A percentile compares a stretch with the other conserved stretches of the same genome.
Evolutionary conservation across 1,284 basidiomycete species (phyloP).

Genomic region (Sporisorium reilianum): DNA sequence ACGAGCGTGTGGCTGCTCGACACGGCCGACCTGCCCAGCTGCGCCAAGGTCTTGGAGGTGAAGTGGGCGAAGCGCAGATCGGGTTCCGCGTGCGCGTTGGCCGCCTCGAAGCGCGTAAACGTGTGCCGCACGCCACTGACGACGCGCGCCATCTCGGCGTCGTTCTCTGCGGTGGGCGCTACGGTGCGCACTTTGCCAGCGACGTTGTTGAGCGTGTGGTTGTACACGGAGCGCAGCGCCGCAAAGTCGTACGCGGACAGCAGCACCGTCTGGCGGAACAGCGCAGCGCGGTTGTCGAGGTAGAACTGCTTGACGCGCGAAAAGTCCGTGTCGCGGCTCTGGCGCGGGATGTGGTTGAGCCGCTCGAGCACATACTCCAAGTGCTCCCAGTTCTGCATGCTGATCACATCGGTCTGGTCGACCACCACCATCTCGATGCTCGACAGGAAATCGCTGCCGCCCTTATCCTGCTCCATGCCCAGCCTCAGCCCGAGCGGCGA

Average conservation of each 20-base stretch:
- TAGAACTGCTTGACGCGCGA: conserved; percentile 98
- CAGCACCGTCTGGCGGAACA: conserved; percentile 88
- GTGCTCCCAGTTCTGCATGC: conserved; percentile 99
- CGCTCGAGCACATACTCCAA: conserved; percentile 87
- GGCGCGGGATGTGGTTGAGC: conserved; percentile 88
- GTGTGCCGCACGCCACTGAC: conserved; percentile 72
- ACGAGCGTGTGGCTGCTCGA: conserved; percentile 87
- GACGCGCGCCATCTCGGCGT: conserved; percentile 43
- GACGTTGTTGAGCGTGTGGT: conserved; percentile 80
- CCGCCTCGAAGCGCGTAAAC: conserved; percentile 81
- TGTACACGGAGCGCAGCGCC: conserved; percentile 84
- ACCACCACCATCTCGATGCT: conserved; percentile 93
- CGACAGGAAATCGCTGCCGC: conserved; percentile 85
- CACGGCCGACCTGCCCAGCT: conserved; percentile 88
- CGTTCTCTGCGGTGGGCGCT: neutral
- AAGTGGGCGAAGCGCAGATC: conserved; percentile 89
- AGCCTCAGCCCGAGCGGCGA: conserved; percentile 91
- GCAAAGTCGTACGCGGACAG: conserved; percentile 91
- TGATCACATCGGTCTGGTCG: conserved; percentile 91
- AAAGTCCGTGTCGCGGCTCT: conserved; percentile 93
- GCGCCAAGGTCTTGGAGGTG: conserved; percentile 84
- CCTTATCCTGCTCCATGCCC: conserved; percentile 88
- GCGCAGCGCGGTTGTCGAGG: conserved; percentile 82
- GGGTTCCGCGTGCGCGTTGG: conserved; percentile 81
- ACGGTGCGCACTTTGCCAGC: conserved; percentile 77